phyloP scores from a whole-genome alignment of 345 rosid species.

The Gossypium ekmanianum region DNA sequence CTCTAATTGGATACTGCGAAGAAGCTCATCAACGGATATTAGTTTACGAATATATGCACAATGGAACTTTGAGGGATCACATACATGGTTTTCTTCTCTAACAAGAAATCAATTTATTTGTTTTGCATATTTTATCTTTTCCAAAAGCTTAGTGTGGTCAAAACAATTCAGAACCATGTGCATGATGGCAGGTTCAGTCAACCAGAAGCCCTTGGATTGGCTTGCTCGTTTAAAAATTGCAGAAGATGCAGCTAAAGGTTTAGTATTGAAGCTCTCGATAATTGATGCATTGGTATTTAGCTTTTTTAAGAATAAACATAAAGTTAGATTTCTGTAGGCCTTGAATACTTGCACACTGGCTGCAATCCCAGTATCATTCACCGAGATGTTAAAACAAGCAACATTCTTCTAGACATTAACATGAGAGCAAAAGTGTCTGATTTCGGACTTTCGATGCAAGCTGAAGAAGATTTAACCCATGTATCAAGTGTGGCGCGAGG shows the following conservation, averaged over 20 bases:
- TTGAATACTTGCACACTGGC: constrained; percentile 93
- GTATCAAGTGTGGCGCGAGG: constrained; percentile 92
- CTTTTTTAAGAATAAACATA: constrained; percentile 24
- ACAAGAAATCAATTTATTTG: neutral
- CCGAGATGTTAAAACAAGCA: constrained; percentile 92
- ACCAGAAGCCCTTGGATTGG: constrained; percentile 68
- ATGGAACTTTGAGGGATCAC: constrained; percentile 82
- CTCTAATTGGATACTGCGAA: constrained; percentile 91
- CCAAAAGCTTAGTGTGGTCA: neutral
- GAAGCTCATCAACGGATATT: constrained; percentile 66
- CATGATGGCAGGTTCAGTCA: constrained; percentile 49
- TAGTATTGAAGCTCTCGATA: constrained; percentile 10
- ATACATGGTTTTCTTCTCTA: constrained; percentile 51
- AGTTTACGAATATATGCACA: constrained; percentile 97
- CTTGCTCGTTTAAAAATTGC: constrained; percentile 70
- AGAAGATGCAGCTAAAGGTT: constrained; percentile 96
- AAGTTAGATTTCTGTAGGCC: constrained; percentile 62
- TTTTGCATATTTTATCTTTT: constrained; percentile 11
- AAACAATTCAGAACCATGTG: neutral
- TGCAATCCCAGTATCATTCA: constrained; percentile 95
- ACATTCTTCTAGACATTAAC: constrained; percentile 80
- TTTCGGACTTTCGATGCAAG: constrained; percentile 94
- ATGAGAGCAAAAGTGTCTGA: constrained; percentile 98
- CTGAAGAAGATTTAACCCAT: constrained; percentile 89
- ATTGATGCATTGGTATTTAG: neutral